Conservation (phyloP, 2,329 filamentous ascomycete genomes). For the Nectriaceae sp. region DNA sequence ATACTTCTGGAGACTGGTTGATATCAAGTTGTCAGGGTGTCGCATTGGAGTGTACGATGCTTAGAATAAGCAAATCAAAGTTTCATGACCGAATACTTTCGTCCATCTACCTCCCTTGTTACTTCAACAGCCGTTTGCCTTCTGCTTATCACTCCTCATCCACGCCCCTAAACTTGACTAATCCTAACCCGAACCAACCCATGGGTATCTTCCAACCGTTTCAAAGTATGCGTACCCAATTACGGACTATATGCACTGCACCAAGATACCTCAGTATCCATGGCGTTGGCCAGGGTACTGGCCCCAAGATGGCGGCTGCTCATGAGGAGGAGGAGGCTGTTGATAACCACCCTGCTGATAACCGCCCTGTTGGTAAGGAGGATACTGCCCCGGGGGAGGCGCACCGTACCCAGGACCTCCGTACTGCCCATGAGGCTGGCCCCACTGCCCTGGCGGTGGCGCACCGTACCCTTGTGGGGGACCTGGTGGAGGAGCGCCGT, state of each 20-base stretch:
- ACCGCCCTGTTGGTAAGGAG: constrained; percentile 15
- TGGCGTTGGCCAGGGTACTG: constrained; percentile 42
- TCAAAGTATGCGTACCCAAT: background rate
- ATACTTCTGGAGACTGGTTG: too few relatives aligned
- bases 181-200: background rate
- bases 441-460: constrained; percentile 33
- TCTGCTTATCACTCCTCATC: background rate
- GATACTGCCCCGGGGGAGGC: constrained; percentile 23
- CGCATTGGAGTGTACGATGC: too few relatives aligned
- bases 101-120: background rate
- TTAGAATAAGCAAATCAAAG: too few relatives aligned
- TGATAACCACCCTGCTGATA: constrained; percentile 27
- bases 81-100: too few relatives aligned
- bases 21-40: too few relatives aligned
- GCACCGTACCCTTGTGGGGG: constrained; percentile 31
- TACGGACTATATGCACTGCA: too few relatives aligned
- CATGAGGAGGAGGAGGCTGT: constrained; percentile 18
- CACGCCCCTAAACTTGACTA: background rate
- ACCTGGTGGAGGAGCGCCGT: constrained; percentile 31
- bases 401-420: constrained; percentile 26
- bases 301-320: constrained; percentile 34
- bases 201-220: background rate
- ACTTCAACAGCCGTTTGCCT: background rate
- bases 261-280: constrained; percentile 27
- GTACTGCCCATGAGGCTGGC: constrained; percentile 28